A percentile compares a stretch with the other conserved stretches of the same genome.
phyloP scores from a whole-genome alignment of 1,139 yeast genomes.

The Taphrina pruni region DNA sequence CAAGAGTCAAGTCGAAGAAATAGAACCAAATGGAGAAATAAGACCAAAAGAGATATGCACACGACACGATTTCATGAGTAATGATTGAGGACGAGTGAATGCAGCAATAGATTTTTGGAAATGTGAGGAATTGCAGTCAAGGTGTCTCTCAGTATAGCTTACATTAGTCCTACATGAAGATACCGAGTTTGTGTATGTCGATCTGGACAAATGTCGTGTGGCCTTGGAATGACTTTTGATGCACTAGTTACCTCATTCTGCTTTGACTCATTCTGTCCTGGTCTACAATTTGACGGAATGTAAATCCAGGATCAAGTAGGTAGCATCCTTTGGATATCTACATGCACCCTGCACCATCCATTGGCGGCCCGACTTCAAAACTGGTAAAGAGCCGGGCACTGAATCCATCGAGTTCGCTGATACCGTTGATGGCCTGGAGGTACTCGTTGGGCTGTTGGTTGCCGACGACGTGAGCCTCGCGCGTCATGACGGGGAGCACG shows the following conservation, averaged over 20 bases:
- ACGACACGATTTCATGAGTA: slow-evolving; percentile 11
- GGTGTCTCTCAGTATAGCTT: neutral
- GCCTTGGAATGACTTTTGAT: neutral
- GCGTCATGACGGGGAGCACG: slow-evolving; percentile 40
- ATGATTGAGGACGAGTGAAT: slow-evolving; percentile 11
- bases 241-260: neutral
- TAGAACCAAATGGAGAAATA: neutral
- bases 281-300: too few relatives aligned
- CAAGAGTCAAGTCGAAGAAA: neutral
- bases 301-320: neutral
- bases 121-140: neutral
- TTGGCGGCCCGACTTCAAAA: slow-evolving; percentile 22
- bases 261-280: neutral
- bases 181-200: neutral
- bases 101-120: neutral
- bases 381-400: slow-evolving; percentile 40
- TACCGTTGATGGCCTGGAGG: slow-evolving; percentile 27
- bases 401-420: slow-evolving; percentile 38
- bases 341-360: slow-evolving; percentile 18
- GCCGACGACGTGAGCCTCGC: slow-evolving; percentile 38
- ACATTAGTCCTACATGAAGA: neutral
- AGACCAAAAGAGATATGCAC: neutral
- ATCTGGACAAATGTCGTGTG: neutral
- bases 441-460: slow-evolving; percentile 20
- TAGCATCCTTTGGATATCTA: neutral